Base-by-base conservation (phyloP, 2,329 filamentous ascomycete species). In the Aspergillus sp. region DNA sequence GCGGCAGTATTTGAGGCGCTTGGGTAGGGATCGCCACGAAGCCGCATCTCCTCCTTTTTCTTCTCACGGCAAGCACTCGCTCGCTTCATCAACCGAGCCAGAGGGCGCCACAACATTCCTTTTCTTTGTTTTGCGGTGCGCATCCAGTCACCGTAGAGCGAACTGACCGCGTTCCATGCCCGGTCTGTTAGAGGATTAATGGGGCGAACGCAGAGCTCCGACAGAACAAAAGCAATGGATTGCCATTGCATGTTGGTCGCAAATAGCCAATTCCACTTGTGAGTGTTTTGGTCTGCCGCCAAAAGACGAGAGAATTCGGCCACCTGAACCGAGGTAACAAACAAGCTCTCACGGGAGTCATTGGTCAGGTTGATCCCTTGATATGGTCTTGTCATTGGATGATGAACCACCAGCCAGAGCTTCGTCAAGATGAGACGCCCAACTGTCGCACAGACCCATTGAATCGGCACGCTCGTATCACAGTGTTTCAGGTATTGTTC, bases 371-470 rank as follows among this genome's bases (percentile, higher is more conserved):
- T 81, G 9, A 80, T 74, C n/a, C 81, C 81, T 26, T 86, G 63
- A 42, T 73, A 83, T 36, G 82, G 81, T 54, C 87, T 84, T 32
- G 90, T 85, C 67, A 89, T 82, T 0, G 90, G 90, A 66, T 94
- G 87, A 68, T 94, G 90, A 2, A 91, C 83, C 60, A 92, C 83
- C 39, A 95, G 81, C 78, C 88, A 91, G 80, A 92, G 86, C 75
- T 92, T 94, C 55, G 87, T 87, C 76, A 92, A 85, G 62, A 93
- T 86, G 32, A 94, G 80, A 10, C 89, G 85, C 3, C 86, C 83
- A 24, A 91, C 81, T 29, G 89, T 89, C 4, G 85, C 87, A 7
- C 84, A 84, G 26, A 90, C 84, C 87, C 88, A 91, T 63, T 87
- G 87, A 1, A 91, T 76, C 0, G 84, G 80, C 50, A 84, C 73